Evolutionary conservation across 331 rosid genomes (phyloP), one percentile per base, ranked within the genome.

Genomic region (Dryas integrifolia): DNA sequence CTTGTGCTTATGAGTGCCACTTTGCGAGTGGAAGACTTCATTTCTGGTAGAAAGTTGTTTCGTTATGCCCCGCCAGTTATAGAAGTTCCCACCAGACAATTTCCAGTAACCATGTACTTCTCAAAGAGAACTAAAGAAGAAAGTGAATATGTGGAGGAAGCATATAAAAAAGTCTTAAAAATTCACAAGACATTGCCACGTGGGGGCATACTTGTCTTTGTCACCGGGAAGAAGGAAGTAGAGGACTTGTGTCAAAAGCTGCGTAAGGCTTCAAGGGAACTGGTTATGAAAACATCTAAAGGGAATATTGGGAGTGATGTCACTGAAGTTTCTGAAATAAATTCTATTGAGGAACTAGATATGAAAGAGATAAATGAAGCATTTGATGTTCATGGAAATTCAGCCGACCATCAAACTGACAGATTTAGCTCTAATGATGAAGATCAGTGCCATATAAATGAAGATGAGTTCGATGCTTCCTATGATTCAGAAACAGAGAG

Each of bases 1-100:
- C 94, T 91, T 81, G 92, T 94, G 77, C 91, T 94, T 76, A 94
- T 91, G 98, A 94, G 98, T 80, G 97, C 98, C 74, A 94, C 97
- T 58, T 73, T 94, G 90, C 86, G 88, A 72, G 97, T 88, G 56
- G 90, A 94, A 82, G 98, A 94, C 70, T 94, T 93, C 76, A 79
- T 82, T 75, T 84, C 95, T 67, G 86, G 79, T 69, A 80, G 75
- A 72, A 86, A 83, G 81, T 53, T 94, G 82, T 91, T 91, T 78
- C 50, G 35, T 72, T 70, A 83, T 62, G 82, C 91, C 38, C 97
- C 96, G 26, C 98, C 97, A 51, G 83, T 89, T 63, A 75, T 91
- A 72, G 91, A 94, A 81, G 92, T 94, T 77, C 92, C 97, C 41
- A 82, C 95, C 1, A 86, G 98, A 80, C 98, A 94, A 69, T 94